Base-by-base conservation (phyloP, 345 rosid genomes). In the Carallia brachiata region DNA sequence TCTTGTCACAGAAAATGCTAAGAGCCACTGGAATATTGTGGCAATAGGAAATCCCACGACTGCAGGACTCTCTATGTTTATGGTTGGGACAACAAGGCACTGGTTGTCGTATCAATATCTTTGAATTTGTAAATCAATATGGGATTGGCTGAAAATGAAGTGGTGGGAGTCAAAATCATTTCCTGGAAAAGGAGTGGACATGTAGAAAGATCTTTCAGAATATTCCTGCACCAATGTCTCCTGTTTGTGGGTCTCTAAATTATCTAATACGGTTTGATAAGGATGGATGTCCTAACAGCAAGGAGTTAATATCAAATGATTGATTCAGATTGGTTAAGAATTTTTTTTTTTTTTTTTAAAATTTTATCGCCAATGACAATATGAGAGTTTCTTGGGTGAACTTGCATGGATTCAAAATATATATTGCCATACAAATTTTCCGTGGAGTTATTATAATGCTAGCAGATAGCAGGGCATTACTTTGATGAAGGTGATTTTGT, bases 101-200 rank as follows among this genome's bases (percentile, higher is more conserved):
- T 32, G 34, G 34, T 32, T 32, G 34, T 32, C 4, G 34, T 32
- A 44, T 44, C 12, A 12, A 15, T 10, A 2, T 44, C 16, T 2
- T 23, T 0, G 50, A 44, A 44, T 7, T 44, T 44, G 16, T 44
- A 2, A 9, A 12, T 4, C 59, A 55, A 28, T 23, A 8, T 55
- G 30, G 13, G 31, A 9, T 55, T 1, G 27, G 27, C 5, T 55
- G 60, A 23, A 55, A 23, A 23, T 23, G 32, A 27, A 30, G 53
- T 44, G 67, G 6, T n/a, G 32, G 48, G 59, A 60, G n/a, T 58
- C 66, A 44, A n/a, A 23, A 60, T 60, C 59, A 47, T 34, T 69
- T 69, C 16, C 17, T 4, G 8, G n/a, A 27, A 54, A 39, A 67
- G 36, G 59, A 69, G 23, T 48, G 48, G 59, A 69, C 59, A 48